Percentiles rank a stretch among this genome's conserved stretches.
These are phyloP conservation scores for Ascoidea rubescens DNA, from an alignment of 805 yeast genomes.

Conservation along the genomic window DNA sequence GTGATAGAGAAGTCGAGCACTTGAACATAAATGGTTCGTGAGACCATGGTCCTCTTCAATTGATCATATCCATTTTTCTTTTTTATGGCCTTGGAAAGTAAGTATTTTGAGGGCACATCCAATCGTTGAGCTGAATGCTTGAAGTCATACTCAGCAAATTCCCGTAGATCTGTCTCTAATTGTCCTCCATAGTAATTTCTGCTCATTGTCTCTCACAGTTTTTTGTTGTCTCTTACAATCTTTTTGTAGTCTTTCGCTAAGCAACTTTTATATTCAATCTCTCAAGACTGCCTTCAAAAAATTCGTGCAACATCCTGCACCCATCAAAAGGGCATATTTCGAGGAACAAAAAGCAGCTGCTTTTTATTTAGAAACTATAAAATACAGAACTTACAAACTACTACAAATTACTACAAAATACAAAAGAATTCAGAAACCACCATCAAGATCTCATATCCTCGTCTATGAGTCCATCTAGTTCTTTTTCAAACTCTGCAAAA, in stretches of 20 bases:
- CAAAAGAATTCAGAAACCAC: not conserved
- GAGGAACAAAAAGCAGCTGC: not conserved
- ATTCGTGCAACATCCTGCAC: not conserved
- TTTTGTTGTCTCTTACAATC: not conserved
- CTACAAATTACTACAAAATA: too few relatives aligned
- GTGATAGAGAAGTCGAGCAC: conserved; percentile 82
- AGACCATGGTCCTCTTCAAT: conserved; percentile 47
- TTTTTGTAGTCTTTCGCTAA: not conserved
- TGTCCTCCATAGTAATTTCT: not conserved
- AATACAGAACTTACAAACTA: too few relatives aligned
- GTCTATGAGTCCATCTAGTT: not conserved
- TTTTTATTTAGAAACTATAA: too few relatives aligned
- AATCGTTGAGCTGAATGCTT: conserved; percentile 51
- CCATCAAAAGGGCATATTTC: not conserved
- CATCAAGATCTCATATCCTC: not conserved
- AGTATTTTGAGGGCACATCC: conserved; percentile 59
- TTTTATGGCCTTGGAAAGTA: conserved; percentile 50
- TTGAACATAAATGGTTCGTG: conserved; percentile 82
- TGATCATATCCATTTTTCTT: conserved; percentile 40
- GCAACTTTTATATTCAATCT: not conserved
- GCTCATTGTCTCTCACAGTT: not conserved
- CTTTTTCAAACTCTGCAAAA: not conserved
- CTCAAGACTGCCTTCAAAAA: not conserved
- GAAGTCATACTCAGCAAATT: conserved; percentile 41
- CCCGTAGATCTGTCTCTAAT: conserved; percentile 18